Conservation (phyloP, 1,284 basidiomycete species). For the Xerocomus minutiporus region DNA sequence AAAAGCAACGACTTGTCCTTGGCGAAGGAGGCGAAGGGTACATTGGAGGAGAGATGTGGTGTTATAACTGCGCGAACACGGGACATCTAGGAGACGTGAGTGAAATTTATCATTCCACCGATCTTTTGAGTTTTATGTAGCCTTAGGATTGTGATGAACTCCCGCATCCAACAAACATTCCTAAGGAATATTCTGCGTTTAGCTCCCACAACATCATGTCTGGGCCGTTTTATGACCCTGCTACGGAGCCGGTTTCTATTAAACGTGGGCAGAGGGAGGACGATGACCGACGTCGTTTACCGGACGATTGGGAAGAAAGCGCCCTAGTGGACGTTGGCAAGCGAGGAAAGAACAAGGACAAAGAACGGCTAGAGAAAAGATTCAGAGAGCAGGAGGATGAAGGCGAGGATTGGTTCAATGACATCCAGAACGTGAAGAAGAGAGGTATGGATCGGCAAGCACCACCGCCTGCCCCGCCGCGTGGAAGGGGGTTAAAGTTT, state of each 20-base stretch:
- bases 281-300: slow-evolving; percentile 22
- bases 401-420: slow-evolving; percentile 61
- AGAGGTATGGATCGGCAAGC: slow-evolving; percentile 19
- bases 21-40: slow-evolving; percentile 78
- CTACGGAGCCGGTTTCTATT: slow-evolving; percentile 17
- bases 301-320: slow-evolving; percentile 42
- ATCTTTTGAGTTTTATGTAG: slow-evolving; percentile 2
- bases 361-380: slow-evolving; percentile 49
- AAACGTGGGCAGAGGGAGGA: slow-evolving; percentile 14
- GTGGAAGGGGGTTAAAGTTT: slow-evolving; percentile 38
- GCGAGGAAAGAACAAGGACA: slow-evolving; percentile 56
- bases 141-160: slow-evolving; percentile 67
- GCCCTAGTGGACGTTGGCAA: slow-evolving; percentile 61
- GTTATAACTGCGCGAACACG: slow-evolving; percentile 79
- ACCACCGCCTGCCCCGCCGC: slow-evolving; percentile 4
- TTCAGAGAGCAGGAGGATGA: slow-evolving; percentile 46
- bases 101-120: slow-evolving; percentile 12
- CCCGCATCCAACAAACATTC: slow-evolving; percentile 45
- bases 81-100: slow-evolving; percentile 88
- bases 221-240: slow-evolving; percentile 69
- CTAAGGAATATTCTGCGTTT: slow-evolving; percentile 71
- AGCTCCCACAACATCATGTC: slow-evolving; percentile 60
- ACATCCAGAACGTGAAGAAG: slow-evolving; percentile 22
- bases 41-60: slow-evolving; percentile 72
- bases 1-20: slow-evolving; percentile 44